Evolutionary conservation across 495 filamentous ascomycete species (phyloP).

Genomic region (Astrothelium subdiscretum): DNA sequence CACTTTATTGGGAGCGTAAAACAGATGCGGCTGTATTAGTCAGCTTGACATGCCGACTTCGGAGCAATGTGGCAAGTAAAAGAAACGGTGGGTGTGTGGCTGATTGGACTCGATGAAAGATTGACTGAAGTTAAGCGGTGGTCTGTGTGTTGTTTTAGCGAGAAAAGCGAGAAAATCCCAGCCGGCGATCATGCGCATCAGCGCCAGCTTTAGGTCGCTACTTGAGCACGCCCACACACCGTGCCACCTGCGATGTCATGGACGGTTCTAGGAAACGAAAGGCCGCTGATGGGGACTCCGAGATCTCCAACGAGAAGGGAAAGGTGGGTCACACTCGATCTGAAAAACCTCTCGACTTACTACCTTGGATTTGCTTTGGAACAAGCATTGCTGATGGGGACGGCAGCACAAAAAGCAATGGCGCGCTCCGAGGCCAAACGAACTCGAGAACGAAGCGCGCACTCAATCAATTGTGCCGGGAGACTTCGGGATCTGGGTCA

Average conservation of each 20-base stretch:
- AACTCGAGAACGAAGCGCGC: slow-evolving; percentile 3
- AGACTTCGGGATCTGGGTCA: slow-evolving; percentile 78
- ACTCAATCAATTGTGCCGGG: slow-evolving; percentile 40
- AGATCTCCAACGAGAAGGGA: slow-evolving; percentile 2
- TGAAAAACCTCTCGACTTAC: too few species aligned
- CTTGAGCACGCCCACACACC: background rate
- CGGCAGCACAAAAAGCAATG: slow-evolving; percentile 29
- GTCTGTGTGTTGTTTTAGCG: background rate
- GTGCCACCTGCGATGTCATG: slow-evolving; percentile 1
- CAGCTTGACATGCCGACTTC: background rate
- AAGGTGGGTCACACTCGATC: slow-evolving; percentile 4
- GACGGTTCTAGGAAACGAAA: slow-evolving; percentile 8
- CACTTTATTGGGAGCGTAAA: background rate
- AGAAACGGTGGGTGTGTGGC: background rate
- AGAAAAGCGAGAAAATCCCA: slow-evolving; percentile 1
- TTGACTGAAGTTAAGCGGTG: background rate
- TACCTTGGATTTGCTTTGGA: too few species aligned
- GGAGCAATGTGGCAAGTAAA: background rate
- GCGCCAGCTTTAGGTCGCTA: background rate
- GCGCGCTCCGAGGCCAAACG: slow-evolving; percentile 19
- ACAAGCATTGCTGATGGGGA: background rate
- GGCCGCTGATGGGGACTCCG: slow-evolving; percentile 4
- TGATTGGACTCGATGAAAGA: background rate
- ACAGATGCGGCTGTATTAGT: background rate
- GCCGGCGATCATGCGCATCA: slow-evolving; percentile 1